Conservation (phyloP, 1,139 yeast species). For the Saccharomyces hybrid region DNA sequence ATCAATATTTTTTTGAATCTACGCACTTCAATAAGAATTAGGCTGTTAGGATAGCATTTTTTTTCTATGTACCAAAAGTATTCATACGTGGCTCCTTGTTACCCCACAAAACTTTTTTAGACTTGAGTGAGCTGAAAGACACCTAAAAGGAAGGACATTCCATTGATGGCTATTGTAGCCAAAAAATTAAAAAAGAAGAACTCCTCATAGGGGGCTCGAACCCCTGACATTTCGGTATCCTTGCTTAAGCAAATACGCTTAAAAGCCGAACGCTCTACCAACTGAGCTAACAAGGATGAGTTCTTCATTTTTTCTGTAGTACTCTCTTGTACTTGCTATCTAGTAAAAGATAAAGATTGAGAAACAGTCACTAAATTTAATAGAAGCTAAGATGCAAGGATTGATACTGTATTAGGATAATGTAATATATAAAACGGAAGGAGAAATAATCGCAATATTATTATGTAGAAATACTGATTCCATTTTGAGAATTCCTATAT, state of each 20-base stretch:
- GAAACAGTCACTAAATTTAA: background rate
- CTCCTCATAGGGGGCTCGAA: conserved; percentile 31
- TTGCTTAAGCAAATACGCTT: conserved; percentile 18
- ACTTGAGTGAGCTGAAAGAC: no score
- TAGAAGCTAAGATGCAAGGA: background rate
- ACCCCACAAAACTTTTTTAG: no score
- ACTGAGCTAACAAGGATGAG: conserved; percentile 31
- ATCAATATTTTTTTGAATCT: conserved; percentile 36
- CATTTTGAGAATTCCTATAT: no score
- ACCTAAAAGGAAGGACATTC: no score
- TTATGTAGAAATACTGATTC: no score
- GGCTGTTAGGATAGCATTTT: no score
- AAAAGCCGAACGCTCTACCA: conserved; percentile 32
- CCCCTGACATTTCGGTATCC: conserved; percentile 30
- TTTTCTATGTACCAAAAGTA: no score
- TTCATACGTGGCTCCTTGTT: no score
- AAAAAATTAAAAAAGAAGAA: conserved; percentile 8
- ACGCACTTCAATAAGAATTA: background rate
- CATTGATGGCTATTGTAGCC: no score
- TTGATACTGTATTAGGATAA: background rate
- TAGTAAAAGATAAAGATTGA: no score
- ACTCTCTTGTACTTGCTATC: no score
- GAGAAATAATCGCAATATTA: no score
- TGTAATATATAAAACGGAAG: background rate
- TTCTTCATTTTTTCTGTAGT: conserved; percentile 9